Percentiles rank a stretch among this genome's conserved stretches.
These are phyloP conservation scores for Parathielavia appendiculata DNA, from an alignment of 495 filamentous ascomycete species.

Conservation along the genomic window DNA sequence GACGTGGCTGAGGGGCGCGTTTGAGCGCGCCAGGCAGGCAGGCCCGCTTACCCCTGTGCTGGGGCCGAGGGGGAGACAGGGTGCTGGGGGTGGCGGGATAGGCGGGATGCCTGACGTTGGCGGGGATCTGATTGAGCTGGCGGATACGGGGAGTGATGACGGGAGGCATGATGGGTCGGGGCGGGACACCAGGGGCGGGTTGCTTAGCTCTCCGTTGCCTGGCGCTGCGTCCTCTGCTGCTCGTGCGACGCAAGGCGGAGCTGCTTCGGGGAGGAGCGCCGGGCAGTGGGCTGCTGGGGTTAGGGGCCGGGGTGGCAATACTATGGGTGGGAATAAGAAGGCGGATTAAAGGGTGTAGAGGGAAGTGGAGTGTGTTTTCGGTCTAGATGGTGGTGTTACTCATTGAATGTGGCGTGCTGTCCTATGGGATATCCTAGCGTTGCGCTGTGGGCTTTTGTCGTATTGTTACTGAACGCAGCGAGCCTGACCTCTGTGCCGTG, in stretches of 20 bases:
- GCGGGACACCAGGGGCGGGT: constrained; percentile 10
- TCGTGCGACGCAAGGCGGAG: constrained; percentile 6
- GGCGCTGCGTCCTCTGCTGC: background rate
- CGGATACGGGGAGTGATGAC: constrained; percentile 55
- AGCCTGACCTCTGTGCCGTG: background rate
- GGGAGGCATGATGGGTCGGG: constrained; percentile 28
- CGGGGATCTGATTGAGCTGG: constrained; percentile 82
- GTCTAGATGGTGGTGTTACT: background rate
- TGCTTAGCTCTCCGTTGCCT: constrained; percentile 20
- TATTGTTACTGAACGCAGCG: background rate
- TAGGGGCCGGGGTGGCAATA: constrained; percentile 4
- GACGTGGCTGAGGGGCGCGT: constrained; percentile 79
- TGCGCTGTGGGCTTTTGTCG: constrained; percentile 11
- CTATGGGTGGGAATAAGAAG: constrained; percentile 29
- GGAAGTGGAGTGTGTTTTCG: background rate
- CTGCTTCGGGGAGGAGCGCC: constrained; percentile 30
- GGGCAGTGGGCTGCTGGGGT: constrained; percentile 25
- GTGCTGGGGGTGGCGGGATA: constrained; percentile 26
- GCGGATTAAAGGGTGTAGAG: constrained; percentile 20
- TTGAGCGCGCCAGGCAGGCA: constrained; percentile 44
- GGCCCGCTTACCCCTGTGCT: constrained; percentile 44
- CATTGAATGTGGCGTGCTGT: background rate
- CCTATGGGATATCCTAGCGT: constrained; percentile 13
- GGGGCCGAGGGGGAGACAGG: constrained; percentile 33
- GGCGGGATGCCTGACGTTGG: constrained; percentile 23